Conservation (phyloP, 768 basidiomycete genomes). For the Boletus pseudo-olivaceus region DNA sequence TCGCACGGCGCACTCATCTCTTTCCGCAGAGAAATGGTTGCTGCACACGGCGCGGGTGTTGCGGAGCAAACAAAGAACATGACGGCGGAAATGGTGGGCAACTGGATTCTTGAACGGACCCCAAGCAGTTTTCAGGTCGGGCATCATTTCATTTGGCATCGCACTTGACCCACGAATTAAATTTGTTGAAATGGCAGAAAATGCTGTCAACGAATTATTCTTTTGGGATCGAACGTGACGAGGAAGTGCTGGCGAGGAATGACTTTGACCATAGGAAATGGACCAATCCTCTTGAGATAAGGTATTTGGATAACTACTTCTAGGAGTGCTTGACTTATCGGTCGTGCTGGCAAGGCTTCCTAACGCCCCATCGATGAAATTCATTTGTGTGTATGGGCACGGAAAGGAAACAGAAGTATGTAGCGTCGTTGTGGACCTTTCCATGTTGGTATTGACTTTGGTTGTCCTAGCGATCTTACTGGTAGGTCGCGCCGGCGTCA, state of each 20-base stretch:
- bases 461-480: conserved; percentile 70
- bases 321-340: not conserved
- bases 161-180: not conserved
- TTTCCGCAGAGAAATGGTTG: conserved; percentile 48
- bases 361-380: conserved; percentile 85
- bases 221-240: conserved; percentile 80
- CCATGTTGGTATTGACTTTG: not conserved
- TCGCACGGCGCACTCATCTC: conserved; percentile 82
- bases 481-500: conserved; percentile 40
- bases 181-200: conserved; percentile 36
- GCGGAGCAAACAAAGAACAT: conserved; percentile 50
- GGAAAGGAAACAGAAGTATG: conserved; percentile 92
- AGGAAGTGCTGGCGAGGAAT: conserved; percentile 58
- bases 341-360: conserved; percentile 55
- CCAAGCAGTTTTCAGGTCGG: conserved; percentile 75
- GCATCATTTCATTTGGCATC: conserved; percentile 3
- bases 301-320: conserved; percentile 35
- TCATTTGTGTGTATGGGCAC: conserved; percentile 91
- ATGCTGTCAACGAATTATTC: conserved; percentile 87
- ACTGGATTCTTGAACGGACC: conserved; percentile 82
- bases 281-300: conserved; percentile 85
- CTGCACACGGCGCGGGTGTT: conserved; percentile 2
- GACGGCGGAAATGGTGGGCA: conserved; percentile 69
- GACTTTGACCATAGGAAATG: conserved; percentile 78
- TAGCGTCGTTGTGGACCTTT: conserved; percentile 2